Evolutionary conservation across 176 grass and related monocot genomes (phyloP), one percentile per base, ranked within the genome.

Genomic region (Panicum miliaceum): DNA sequence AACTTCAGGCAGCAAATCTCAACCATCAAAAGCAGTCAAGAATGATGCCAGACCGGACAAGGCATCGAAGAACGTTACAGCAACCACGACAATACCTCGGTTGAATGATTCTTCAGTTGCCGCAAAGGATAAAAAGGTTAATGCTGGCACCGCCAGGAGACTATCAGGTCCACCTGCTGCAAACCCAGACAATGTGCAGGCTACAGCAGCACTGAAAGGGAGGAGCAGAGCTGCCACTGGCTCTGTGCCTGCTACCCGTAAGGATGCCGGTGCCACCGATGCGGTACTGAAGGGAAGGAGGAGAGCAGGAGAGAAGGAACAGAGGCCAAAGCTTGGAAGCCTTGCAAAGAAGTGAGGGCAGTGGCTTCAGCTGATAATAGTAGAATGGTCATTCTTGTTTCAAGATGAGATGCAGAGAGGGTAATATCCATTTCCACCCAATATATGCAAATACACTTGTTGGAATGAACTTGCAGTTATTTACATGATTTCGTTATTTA

Each of bases 281-380:
- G 72, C 19, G 7, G 40, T 56, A 4, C 16, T 20, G 3, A 90
- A 73, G 7, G 87, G 68, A 36, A 86, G 80, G 29, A 89, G 80
- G 68, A 86, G 54, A 81, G 40, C 4, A 35, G 76, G 47, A 16
- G 90, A 84, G 68, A 76, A 89, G 71, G 80, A 84, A 46, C 80
- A 75, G 52, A 84, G 63, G 64, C 64, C 25, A 72, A 89, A 64
- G 65, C 54, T 43, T 73, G 80, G 63, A 81, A 84, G 37, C 37
- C 84, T 62, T 80, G 70, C 51, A 20, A 92, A 84, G 40, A 84
- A 89, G 60, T 87, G 42, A 62, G 54, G 38, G 32, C 12, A 54
- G 25, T 36, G n/a, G 67, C 53, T 19, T 84, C 70, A 75, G 25
- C 1, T 73, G 57, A 83, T 1, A n/a, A 75, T 8, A 26, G 25